A percentile compares a stretch with the other conserved stretches of the same genome.
phyloP scores from a whole-genome alignment of 1,284 basidiomycete species.

The Tilletia walkeri region DNA sequence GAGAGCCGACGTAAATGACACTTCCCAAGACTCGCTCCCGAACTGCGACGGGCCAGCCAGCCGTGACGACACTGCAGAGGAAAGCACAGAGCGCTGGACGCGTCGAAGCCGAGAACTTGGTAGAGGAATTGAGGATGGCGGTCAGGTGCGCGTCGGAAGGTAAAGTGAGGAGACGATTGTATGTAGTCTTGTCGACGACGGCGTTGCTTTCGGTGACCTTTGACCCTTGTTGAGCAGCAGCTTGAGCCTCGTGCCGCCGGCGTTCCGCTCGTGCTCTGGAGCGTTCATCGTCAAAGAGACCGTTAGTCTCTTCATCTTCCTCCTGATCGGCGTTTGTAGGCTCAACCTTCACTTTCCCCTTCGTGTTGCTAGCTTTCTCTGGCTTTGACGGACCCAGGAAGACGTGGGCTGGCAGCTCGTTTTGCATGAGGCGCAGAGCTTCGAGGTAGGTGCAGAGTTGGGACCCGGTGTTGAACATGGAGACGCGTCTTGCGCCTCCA shows the following conservation, averaged over 20 bases:
- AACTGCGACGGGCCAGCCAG: constrained; percentile 37
- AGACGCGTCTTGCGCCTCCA: constrained; percentile 10
- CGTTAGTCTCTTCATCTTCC: constrained; percentile 4
- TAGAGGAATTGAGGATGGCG: constrained; percentile 38
- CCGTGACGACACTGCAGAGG: constrained; percentile 37
- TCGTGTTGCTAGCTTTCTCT: background rate
- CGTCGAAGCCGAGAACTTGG: constrained; percentile 36
- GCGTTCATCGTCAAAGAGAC: constrained; percentile 11
- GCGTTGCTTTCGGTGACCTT: background rate
- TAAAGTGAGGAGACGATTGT: constrained; percentile 34
- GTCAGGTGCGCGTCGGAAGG: constrained; percentile 40
- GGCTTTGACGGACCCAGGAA: constrained; percentile 17
- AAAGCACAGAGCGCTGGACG: constrained; percentile 45
- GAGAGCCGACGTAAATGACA: constrained; percentile 27
- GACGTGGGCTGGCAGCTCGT: constrained; percentile 29
- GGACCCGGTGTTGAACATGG: constrained; percentile 20
- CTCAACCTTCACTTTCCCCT: constrained; percentile 7
- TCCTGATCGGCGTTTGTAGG: background rate
- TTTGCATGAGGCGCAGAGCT: constrained; percentile 41
- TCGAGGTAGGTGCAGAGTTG: constrained; percentile 35
- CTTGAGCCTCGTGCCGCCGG: background rate
- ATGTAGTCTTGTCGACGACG: constrained; percentile 28
- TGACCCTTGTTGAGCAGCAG: background rate
- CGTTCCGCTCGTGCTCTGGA: background rate
- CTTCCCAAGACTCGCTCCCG: constrained; percentile 34